Evolutionary conservation across 257 asterid species (phyloP), one percentile per base, ranked within the genome.

Genomic region (Plectranthus barbatus): DNA sequence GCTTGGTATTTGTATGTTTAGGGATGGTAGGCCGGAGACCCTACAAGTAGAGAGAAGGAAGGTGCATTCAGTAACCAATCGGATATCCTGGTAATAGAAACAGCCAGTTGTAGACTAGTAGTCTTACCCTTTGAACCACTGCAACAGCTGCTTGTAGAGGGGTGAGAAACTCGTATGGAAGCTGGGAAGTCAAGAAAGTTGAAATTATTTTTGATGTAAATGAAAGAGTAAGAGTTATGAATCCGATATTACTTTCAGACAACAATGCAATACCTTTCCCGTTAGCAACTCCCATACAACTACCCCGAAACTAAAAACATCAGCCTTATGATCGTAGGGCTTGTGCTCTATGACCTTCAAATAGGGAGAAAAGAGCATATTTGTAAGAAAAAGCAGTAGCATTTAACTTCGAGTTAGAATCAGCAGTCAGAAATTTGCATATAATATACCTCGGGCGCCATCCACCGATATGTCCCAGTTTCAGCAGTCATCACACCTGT

Each of bases 401-500:
- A 54, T 17, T 5, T 48, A 15, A 49, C 17, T 17, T 59, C 62
- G 36, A 58, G 51, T 20, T 54, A 51, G 44, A 74, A 37, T 51
- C 62, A 57, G 60, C 50, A 42, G 41, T 46, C 8, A 52, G 45
- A 52, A 39, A 31, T 48, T 31, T 26, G 23, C 15, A 56, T 21
- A 42, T 9, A 52, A 53, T 40, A 54, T 76, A 93, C 99, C 99
- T 93, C 99, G 23, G 99, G 99, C 49, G 99, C 96, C 99, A 93
- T 93, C 99, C 99, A 93, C 67, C 99, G 76, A 57, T 93, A 93
- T 0, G 99, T 93, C 69, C 99, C 99, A 14, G 99, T 93, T 80
- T 93, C 99, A 66, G 99, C 97, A 14, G 99, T 93, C 99, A 93
- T 93, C 48, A 93, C 97, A 40, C 99, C 99, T 7, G 92, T 82